These are phyloP conservation scores for Syzygium malaccense DNA, from an alignment of 441 rosid genomes.

Conservation along the genomic window DNA sequence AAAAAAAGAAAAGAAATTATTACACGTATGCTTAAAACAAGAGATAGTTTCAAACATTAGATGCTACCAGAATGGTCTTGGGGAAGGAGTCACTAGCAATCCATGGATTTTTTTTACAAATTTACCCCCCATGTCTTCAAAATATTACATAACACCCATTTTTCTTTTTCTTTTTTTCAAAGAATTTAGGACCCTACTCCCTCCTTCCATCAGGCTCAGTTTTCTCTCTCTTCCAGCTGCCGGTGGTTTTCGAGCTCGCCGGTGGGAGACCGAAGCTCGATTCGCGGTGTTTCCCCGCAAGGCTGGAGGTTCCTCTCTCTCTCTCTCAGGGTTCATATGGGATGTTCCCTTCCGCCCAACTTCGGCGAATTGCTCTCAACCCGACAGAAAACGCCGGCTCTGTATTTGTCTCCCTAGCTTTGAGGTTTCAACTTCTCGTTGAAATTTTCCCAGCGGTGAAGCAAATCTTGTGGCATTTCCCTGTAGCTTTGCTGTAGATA, in stretches of 20 bases:
- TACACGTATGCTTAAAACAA: not conserved
- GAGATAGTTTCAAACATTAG: not conserved
- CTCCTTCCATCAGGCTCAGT: not conserved
- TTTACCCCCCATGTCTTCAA: not conserved
- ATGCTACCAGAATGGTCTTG: rapidly evolving
- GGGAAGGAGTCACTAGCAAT: not conserved
- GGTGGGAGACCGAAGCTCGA: not conserved
- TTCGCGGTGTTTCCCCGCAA: not conserved
- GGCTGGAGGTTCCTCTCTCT: not conserved
- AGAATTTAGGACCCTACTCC: not conserved
- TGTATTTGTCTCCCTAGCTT: not conserved
- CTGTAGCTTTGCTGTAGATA: not conserved
- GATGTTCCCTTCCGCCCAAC: not conserved
- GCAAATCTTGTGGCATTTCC: not conserved
- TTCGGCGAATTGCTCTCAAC: not conserved
- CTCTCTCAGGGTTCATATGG: not conserved
- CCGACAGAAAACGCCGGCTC: not conserved
- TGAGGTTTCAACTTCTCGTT: not conserved
- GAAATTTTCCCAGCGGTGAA: not conserved
- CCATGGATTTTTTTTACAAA: not conserved
- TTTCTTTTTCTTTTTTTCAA: not conserved
- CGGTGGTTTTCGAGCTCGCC: not conserved
- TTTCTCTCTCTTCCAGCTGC: not conserved
- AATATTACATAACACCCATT: not conserved
- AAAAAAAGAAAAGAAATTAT: not conserved